Conservation (phyloP, 2,329 filamentous ascomycete genomes). For the Hortaea werneckii region DNA sequence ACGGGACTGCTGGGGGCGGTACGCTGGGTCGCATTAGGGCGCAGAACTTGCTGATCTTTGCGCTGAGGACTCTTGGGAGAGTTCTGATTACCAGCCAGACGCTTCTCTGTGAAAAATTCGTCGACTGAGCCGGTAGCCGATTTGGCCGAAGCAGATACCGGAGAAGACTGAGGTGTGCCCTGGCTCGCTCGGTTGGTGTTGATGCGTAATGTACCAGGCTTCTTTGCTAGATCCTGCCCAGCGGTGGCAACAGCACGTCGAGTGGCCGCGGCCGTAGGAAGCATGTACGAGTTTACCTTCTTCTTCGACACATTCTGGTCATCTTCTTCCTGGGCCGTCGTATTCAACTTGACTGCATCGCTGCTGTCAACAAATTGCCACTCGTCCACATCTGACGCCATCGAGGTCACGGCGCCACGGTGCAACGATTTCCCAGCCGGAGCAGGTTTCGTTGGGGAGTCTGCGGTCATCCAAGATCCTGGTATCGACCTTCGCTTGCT, state of each 20-base stretch:
- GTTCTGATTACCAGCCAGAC: neutral
- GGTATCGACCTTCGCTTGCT: constrained; percentile 5
- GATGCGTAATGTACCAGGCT: neutral
- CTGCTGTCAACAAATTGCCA: neutral
- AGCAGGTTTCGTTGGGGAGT: neutral
- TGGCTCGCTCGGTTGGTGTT: neutral
- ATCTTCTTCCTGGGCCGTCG: neutral
- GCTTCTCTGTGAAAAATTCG: neutral
- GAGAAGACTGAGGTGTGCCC: neutral
- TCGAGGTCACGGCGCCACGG: too few relatives aligned
- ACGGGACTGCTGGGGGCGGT: neutral
- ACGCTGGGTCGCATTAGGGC: neutral
- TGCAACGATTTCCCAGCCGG: neutral
- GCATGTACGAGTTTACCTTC: constrained; percentile 23
- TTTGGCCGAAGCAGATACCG: neutral
- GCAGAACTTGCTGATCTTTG: neutral
- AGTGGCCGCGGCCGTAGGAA: constrained; percentile 20
- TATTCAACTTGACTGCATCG: neutral
- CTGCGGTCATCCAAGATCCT: neutral
- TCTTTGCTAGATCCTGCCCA: constrained; percentile 2
- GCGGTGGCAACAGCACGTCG: constrained; percentile 18
- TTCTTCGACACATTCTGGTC: constrained; percentile 7
- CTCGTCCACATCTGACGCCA: neutral
- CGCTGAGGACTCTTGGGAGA: neutral
- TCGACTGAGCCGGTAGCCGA: neutral